These are phyloP conservation scores for Tagetes patula DNA, from an alignment of 129 eudicot genomes.

Conservation along the genomic window DNA sequence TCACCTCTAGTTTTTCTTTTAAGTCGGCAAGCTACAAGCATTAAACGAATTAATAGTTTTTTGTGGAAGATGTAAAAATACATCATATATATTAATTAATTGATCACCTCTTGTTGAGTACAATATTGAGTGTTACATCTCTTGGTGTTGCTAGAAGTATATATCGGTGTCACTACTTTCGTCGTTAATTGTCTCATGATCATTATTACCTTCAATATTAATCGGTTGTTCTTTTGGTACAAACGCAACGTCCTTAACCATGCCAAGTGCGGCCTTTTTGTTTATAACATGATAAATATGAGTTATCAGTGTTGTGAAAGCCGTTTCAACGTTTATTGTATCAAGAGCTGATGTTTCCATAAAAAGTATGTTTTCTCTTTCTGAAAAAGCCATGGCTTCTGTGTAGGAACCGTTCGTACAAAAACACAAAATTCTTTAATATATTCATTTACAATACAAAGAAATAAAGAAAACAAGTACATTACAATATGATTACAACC, in stretches of 20 bases:
- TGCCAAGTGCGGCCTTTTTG: neutral
- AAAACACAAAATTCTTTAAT: too few relatives aligned
- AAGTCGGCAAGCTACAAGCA: neutral
- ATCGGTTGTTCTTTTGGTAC: neutral
- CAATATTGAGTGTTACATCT: too few relatives aligned
- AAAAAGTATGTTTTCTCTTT: neutral
- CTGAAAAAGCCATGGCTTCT: neutral
- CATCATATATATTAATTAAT: too few relatives aligned
- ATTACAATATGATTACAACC: too few relatives aligned
- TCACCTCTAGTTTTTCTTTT: neutral
- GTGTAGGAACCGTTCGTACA: too few relatives aligned
- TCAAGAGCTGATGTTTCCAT: conserved; percentile 1
- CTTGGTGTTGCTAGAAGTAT: too few relatives aligned
- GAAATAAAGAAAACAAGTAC: too few relatives aligned
- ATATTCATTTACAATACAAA: too few relatives aligned
- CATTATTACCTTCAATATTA: neutral
- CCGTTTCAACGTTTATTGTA: neutral
- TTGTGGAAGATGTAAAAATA: too few relatives aligned
- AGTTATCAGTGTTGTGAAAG: neutral
- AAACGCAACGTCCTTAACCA: neutral
- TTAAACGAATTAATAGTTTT: neutral
- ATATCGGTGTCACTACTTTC: too few relatives aligned
- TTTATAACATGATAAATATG: neutral
- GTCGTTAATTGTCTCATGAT: neutral
- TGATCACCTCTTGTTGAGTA: too few relatives aligned